phyloP scores from a whole-genome alignment of 208 protist genomes.

The Wallacemonas rigidus region DNA sequence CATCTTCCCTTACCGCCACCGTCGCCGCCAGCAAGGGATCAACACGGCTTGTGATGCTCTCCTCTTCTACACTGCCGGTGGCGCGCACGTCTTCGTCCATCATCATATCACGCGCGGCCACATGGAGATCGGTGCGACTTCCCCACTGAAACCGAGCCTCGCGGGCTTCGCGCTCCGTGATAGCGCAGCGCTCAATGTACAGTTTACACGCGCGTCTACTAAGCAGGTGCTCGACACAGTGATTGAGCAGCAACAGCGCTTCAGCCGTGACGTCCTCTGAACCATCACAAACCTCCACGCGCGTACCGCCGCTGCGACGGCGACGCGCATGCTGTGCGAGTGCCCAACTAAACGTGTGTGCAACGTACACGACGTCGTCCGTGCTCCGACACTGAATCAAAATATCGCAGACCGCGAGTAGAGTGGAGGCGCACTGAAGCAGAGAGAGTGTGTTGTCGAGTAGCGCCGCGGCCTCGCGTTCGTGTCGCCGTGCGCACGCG shows the following conservation, averaged over 20 bases:
- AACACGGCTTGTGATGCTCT: neutral
- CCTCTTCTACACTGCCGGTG: neutral
- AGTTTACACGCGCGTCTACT: conserved; percentile 37
- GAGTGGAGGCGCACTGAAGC: conserved; percentile 17
- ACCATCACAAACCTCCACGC: too few relatives aligned
- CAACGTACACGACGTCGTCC: conserved; percentile 54
- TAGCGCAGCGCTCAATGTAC: neutral
- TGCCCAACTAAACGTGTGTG: conserved; percentile 33
- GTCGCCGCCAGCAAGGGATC: neutral
- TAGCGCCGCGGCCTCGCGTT: neutral
- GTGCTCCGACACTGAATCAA: conserved; percentile 45
- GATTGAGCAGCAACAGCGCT: conserved; percentile 39
- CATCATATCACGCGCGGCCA: neutral
- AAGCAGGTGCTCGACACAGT: conserved; percentile 59
- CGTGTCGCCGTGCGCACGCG: too few relatives aligned
- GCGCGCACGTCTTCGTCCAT: conserved; percentile 4
- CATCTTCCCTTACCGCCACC: too few relatives aligned
- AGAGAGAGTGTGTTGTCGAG: conserved; percentile 9
- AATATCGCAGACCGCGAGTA: conserved; percentile 60
- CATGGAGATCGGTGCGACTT: conserved; percentile 11
- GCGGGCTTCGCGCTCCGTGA: neutral
- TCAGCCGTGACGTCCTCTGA: conserved; percentile 35
- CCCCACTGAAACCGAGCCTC: neutral
- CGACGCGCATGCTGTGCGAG: conserved; percentile 25
- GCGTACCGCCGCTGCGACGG: neutral